A percentile compares a stretch with the other conserved stretches of the same genome.
phyloP scores from a whole-genome alignment of 1,284 basidiomycete species.

The Filobasidium uniguttulatum region DNA sequence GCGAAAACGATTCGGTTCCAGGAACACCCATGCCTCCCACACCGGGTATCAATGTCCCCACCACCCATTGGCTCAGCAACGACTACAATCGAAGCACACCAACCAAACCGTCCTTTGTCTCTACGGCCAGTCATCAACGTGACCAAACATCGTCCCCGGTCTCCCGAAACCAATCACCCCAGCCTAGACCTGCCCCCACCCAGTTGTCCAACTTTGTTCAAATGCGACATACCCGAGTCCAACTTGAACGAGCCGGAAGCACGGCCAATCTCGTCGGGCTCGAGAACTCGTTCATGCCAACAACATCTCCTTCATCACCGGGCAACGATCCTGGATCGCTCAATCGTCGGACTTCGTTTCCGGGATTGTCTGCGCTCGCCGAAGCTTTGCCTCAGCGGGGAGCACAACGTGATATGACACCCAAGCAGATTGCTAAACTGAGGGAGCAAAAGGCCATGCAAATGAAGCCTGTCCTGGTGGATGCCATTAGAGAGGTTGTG shows the following conservation, averaged over 20 bases:
- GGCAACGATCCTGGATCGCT: no score
- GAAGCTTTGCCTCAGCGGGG: background rate
- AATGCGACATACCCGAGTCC: slow-evolving; percentile 34
- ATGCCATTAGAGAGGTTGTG: slow-evolving; percentile 82
- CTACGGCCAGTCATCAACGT: background rate
- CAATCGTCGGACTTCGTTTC: slow-evolving; percentile 9
- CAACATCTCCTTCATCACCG: slow-evolving; percentile 2
- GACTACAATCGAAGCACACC: slow-evolving; percentile 1
- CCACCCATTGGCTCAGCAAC: slow-evolving; percentile 28
- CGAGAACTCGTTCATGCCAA: background rate
- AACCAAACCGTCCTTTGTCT: slow-evolving; percentile 15
- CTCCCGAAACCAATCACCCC: slow-evolving; percentile 4
- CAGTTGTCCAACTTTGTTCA: slow-evolving; percentile 34
- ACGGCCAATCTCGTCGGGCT: slow-evolving; percentile 22
- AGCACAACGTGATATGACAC: background rate
- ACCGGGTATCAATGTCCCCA: slow-evolving; percentile 28
- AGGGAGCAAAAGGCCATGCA: slow-evolving; percentile 26
- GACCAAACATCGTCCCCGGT: slow-evolving; percentile 6
- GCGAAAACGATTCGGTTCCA: slow-evolving; percentile 25
- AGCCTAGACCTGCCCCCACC: slow-evolving; percentile 15
- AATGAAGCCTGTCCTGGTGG: slow-evolving; percentile 50
- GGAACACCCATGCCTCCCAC: slow-evolving; percentile 30
- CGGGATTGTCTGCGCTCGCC: slow-evolving; percentile 2
- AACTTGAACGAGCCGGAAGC: slow-evolving; percentile 27
- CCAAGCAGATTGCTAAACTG: slow-evolving; percentile 7